Base-by-base conservation (phyloP, 257 asterid genomes). In the Solanum chiquidenum region DNA sequence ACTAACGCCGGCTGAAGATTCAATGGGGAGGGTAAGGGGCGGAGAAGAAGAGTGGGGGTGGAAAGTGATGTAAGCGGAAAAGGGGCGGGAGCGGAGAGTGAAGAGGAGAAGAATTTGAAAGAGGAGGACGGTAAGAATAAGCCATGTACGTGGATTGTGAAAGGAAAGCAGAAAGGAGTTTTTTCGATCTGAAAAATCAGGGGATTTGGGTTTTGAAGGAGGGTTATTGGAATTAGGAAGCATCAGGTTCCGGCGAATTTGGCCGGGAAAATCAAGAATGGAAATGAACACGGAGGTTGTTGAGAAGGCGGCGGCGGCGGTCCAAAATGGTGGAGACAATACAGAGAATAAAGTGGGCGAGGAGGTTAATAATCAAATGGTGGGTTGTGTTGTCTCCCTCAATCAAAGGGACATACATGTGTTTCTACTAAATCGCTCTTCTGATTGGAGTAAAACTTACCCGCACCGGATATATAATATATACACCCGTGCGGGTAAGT, bases 21-120 rank as follows among this genome's bases (percentile, higher is more conserved):
- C 6, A 35, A 31, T 7, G 37, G 69, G 4, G 31, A 49, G 34
- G 68, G 71, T 12, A 60, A 83, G 33, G 5, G 23, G 72, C 33
- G 73, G 20, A 64, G 72, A 64, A 64, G 68, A 25, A 58, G 4
- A 34, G 20, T 74, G 35, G 42, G 86, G 38, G 74, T 35, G 66
- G 58, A 83, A 74, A 38, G 75, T 60, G 74, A 75, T 37, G 82
- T 29, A 13, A 35, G 66, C 9, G 83, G 79, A 76, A 72, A 77
- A 68, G 62, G 68, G 87, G n/a, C 4, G 77, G 58, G 88, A 64
- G 31, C 87, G 90, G 42, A 86, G 46, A 16, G 83, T 75, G 86
- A 85, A 76, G 86, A 91, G 86, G 87, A 90, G 91, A 58, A 91
- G 83, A 7, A 89, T n/a, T 62, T 89, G 91, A 76, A 90, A 83